phyloP scores from a whole-genome alignment of 148 eudicot species.

The Camellia lanceoleosa region DNA sequence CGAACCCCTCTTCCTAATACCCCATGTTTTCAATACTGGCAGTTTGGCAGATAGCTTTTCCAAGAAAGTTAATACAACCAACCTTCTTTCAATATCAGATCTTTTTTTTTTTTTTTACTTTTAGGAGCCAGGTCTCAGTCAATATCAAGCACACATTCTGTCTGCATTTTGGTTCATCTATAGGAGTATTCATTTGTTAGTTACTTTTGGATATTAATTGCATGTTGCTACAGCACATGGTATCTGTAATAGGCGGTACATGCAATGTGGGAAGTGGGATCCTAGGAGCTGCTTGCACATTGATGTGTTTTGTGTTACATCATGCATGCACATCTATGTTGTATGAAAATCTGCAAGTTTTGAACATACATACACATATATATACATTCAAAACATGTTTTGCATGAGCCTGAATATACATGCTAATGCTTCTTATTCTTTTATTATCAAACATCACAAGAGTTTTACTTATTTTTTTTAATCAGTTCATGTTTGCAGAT shows the following conservation, averaged over 20 bases:
- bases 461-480: neutral
- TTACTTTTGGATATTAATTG: conserved; percentile 20
- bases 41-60: conserved; percentile 12
- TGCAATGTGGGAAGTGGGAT: conserved; percentile 3
- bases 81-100: conserved; percentile 22
- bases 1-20: conserved; percentile 6
- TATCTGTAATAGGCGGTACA: conserved; percentile 8
- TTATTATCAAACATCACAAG: neutral
- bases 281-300: conserved; percentile 4
- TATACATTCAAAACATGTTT: neutral
- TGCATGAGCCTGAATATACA: neutral
- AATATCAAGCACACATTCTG: conserved; percentile 1
- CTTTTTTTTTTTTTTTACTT: conserved; percentile 6
- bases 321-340: neutral
- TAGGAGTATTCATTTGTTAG: conserved; percentile 11
- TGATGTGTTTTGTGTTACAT: neutral
- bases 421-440: neutral
- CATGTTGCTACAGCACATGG: conserved; percentile 17
- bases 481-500: neutral
- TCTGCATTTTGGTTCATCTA: conserved; percentile 8
- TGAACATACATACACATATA: too few species aligned
- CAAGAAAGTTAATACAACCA: conserved; percentile 18
- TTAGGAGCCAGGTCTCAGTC: conserved; percentile 6
- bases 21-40: conserved; percentile 13
- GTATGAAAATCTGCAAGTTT: neutral